Conservation (phyloP, 176 grass and related monocot genomes). For the Alloteropsis semialata region DNA sequence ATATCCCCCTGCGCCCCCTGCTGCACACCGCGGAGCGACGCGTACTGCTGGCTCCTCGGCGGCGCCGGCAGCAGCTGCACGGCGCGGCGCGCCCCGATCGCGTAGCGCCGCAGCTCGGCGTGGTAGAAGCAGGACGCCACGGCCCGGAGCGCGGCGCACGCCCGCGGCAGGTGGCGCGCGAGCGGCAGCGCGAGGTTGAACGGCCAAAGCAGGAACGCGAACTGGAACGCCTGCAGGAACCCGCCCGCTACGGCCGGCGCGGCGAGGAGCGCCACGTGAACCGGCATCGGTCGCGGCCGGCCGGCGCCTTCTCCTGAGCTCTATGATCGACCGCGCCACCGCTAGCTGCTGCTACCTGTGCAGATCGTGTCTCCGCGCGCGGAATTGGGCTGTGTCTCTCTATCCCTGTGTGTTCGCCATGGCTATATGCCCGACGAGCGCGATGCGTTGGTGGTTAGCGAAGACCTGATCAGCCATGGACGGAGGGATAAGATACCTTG, state of each 20-base stretch:
- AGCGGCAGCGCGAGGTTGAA: slow-evolving; percentile 56
- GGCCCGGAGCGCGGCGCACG: slow-evolving; percentile 18
- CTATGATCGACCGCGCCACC: not conserved
- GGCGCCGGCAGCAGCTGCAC: not conserved
- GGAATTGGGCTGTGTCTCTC: not conserved
- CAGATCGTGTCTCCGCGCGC: no score
- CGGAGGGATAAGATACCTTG: no score
- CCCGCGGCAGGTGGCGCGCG: slow-evolving; percentile 38
- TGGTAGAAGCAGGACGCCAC: not conserved
- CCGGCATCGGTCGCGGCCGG: not conserved
- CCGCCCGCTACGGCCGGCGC: slow-evolving; percentile 24
- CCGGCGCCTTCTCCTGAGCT: not conserved
- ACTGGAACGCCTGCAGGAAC: slow-evolving; percentile 42
- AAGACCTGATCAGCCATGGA: not conserved
- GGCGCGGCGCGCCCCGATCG: not conserved
- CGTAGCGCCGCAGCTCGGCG: slow-evolving; percentile 25
- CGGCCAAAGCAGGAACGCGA: slow-evolving; percentile 47
- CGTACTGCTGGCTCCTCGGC: not conserved
- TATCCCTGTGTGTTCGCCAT: not conserved
- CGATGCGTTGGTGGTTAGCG: not conserved
- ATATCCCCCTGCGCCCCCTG: not conserved
- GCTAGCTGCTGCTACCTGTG: not conserved
- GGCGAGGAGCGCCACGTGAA: slow-evolving; percentile 39
- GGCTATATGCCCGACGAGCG: not conserved
- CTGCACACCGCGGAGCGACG: not conserved